Evolutionary conservation across 2,329 filamentous ascomycete genomes (phyloP).

Genomic region (Cadophora malorum): DNA sequence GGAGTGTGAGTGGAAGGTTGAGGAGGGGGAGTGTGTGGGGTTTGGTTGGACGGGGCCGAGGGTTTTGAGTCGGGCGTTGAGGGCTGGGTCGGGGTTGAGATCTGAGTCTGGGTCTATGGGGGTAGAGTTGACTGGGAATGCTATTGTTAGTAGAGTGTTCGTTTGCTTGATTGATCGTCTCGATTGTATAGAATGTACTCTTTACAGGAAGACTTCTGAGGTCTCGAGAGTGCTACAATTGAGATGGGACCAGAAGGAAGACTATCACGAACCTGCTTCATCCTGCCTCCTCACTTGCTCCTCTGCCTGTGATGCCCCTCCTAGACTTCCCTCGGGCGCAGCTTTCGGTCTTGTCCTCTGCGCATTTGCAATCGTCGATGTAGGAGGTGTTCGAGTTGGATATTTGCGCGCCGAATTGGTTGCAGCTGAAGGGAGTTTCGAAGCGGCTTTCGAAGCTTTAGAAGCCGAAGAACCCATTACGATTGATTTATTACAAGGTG

Average conservation of each 20-base stretch:
- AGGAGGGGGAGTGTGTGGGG: constrained; percentile 42
- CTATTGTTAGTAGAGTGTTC: background rate
- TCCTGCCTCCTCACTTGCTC: constrained; percentile 7
- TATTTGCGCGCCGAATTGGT: constrained; percentile 41
- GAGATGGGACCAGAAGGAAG: background rate
- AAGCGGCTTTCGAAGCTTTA: constrained; percentile 37
- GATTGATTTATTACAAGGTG: background rate
- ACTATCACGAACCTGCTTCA: constrained; percentile 30
- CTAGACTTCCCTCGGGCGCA: constrained; percentile 18
- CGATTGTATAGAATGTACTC: background rate
- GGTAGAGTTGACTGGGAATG: background rate
- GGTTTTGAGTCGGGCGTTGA: constrained; percentile 37
- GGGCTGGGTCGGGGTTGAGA: constrained; percentile 32
- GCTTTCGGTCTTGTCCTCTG: constrained; percentile 12
- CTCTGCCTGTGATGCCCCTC: constrained; percentile 30
- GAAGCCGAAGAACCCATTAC: constrained; percentile 41
- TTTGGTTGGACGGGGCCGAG: constrained; percentile 42
- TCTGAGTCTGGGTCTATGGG: constrained; percentile 19
- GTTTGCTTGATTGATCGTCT: background rate
- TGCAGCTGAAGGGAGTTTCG: constrained; percentile 31
- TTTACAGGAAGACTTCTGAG: too few relatives aligned
- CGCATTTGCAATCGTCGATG: constrained; percentile 24
- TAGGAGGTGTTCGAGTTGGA: constrained; percentile 39
- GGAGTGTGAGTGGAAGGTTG: constrained; percentile 36
- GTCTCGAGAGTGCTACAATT: background rate